Percentiles rank a stretch among this genome's conserved stretches.
Conservation (phyloP, 2,329 filamentous ascomycete genomes). For the Epichloe elymi region DNA sequence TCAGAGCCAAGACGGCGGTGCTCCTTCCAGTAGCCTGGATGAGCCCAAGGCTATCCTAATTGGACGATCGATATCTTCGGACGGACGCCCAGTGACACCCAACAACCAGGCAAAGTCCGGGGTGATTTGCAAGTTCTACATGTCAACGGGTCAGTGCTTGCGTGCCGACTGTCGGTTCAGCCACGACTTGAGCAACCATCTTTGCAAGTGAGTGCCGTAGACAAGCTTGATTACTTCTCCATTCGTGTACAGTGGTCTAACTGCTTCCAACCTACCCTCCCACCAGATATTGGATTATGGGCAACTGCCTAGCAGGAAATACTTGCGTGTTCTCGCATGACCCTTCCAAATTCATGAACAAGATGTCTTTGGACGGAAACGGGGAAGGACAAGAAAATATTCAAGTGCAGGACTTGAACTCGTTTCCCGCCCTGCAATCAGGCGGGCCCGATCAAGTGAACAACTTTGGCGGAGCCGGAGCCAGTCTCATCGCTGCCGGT, state of each 20-base stretch:
- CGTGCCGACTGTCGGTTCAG: slow-evolving; percentile 94
- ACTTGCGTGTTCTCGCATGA: slow-evolving; percentile 97
- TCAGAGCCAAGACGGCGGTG: slow-evolving; percentile 31
- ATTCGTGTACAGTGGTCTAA: background rate
- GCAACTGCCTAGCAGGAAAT: slow-evolving; percentile 85
- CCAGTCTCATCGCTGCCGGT: slow-evolving; percentile 36
- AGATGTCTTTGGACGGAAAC: slow-evolving; percentile 59
- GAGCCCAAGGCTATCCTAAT: slow-evolving; percentile 62
- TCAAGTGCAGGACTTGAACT: slow-evolving; percentile 70
- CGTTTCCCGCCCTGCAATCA: slow-evolving; percentile 66
- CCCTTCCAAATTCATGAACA: slow-evolving; percentile 72
- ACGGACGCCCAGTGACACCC: slow-evolving; percentile 64
- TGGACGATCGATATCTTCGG: slow-evolving; percentile 76
- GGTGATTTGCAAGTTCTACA: slow-evolving; percentile 92
- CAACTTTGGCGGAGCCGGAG: slow-evolving; percentile 35
- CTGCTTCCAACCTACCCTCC: background rate
- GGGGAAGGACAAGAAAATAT: slow-evolving; percentile 52
- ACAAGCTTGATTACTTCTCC: background rate
- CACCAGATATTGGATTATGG: slow-evolving; percentile 81
- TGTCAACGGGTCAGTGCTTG: slow-evolving; percentile 90
- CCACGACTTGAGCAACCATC: slow-evolving; percentile 86
- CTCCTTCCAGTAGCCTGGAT: slow-evolving; percentile 23
- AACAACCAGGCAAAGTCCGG: slow-evolving; percentile 65
- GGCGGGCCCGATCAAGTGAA: slow-evolving; percentile 45
- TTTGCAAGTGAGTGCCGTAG: slow-evolving; percentile 78